Percentiles rank a stretch among this genome's conserved stretches.
These are phyloP conservation scores for Garcileccinum viscosum DNA, from an alignment of 1,284 basidiomycete species.

Conservation along the genomic window DNA sequence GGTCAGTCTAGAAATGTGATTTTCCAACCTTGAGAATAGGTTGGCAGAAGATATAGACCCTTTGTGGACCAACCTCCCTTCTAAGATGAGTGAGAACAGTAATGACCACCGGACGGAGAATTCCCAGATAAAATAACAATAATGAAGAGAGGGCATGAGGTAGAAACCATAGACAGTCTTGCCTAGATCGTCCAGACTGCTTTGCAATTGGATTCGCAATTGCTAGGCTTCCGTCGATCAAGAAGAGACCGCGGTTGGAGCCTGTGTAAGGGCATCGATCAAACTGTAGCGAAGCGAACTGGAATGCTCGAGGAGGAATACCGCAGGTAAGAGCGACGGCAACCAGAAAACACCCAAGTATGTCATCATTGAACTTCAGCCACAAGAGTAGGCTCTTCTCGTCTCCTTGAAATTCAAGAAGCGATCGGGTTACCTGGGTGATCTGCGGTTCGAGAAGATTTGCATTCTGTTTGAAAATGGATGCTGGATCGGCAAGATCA, in stretches of 20 bases:
- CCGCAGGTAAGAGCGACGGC: background rate
- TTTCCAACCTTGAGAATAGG: background rate
- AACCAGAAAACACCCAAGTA: background rate
- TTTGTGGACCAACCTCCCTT: background rate
- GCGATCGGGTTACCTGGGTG: background rate
- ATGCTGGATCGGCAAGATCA: conserved; percentile 3
- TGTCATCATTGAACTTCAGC: background rate
- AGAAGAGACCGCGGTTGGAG: background rate
- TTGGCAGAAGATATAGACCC: conserved; percentile 1
- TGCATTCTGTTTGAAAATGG: conserved; percentile 5
- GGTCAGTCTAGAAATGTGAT: background rate
- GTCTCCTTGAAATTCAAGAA: background rate
- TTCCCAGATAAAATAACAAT: conserved; percentile 4
- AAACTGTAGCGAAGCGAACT: conserved; percentile 7
- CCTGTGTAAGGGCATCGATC: background rate
- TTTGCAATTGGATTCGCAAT: conserved; percentile 11
- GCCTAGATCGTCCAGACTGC: background rate
- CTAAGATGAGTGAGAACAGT: background rate
- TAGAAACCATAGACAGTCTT: conserved; percentile 12
- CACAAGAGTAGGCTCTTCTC: background rate
- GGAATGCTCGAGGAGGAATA: conserved; percentile 3
- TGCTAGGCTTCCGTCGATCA: conserved; percentile 7
- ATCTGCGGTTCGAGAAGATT: background rate
- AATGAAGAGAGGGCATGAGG: background rate
- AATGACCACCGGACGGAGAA: background rate